Base-by-base conservation (phyloP, 2,329 filamentous ascomycete genomes). In the Reticulascus tulasneorum region DNA sequence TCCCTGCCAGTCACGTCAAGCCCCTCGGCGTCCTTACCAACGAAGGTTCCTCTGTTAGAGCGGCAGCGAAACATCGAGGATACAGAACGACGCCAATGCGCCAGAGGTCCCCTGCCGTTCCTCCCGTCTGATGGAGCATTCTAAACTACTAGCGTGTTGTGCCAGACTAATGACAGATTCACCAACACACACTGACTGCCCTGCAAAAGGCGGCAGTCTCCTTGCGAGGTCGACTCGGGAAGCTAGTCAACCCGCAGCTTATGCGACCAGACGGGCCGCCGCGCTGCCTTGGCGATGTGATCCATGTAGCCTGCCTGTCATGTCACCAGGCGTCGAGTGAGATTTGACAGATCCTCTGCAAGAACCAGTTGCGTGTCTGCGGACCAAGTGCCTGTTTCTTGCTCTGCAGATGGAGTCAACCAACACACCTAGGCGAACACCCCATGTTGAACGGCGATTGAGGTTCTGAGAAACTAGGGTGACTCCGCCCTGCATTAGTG, bases 261-360 rank as follows among this genome's bases (percentile, higher is more conserved):
- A 35, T 35, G 33, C 33, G 33, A 35, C 33, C 32, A 27, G 23
- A 23, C 32, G 32, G 24, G 33, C 33, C 33, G 33, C 33, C 24
- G 33, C 33, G 29, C 24, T 21, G 13, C 33, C 25, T n/a, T n/a
- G 17, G 18, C 16, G 16, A n/a, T 20, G 17, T 18, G 16, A 16
- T n/a, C n/a, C n/a, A n/a, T n/a, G n/a, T n/a, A n/a, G n/a, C n/a
- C n/a, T n/a, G n/a, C n/a, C n/a, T n/a, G n/a, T n/a, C n/a, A n/a
- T n/a, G n/a, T n/a, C n/a, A n/a, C n/a, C n/a, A n/a, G n/a, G n/a
- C n/a, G n/a, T n/a, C n/a, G n/a, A n/a, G n/a, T n/a, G n/a, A n/a
- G n/a, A n/a, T n/a, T n/a, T n/a, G n/a, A n/a, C n/a, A n/a, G n/a
- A n/a, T n/a, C n/a, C n/a, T n/a, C n/a, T n/a, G n/a, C n/a, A n/a